Evolutionary conservation across 257 asterid species (phyloP).

Genomic region (Przewalskia tangutica): DNA sequence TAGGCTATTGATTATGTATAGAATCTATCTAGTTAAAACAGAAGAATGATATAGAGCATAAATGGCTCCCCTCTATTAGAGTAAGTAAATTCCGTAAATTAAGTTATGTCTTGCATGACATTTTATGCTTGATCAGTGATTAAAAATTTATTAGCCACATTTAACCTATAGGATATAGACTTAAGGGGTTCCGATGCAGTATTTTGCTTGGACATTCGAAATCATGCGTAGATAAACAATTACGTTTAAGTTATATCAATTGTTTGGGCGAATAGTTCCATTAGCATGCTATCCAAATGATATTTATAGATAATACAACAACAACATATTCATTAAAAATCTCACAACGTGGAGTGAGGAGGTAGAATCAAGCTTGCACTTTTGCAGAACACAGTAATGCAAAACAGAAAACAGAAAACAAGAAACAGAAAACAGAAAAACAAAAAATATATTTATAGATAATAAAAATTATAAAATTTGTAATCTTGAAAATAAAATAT

Average conservation of each 20-base stretch:
- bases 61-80: conserved; percentile 1
- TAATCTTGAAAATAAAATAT: no score
- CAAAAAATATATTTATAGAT: no score
- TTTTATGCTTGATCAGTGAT: neutral
- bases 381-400: no score
- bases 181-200: neutral
- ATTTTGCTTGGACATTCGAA: neutral
- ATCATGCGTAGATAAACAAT: neutral
- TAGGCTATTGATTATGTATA: neutral
- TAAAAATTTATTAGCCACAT: neutral
- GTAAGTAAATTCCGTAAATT: neutral
- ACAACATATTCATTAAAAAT: no score
- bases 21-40: conserved; percentile 9
- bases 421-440: no score
- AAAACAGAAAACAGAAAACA: no score
- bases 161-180: neutral
- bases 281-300: no score
- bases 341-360: no score
- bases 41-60: conserved; percentile 8
- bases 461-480: no score
- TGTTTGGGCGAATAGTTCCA: no score
- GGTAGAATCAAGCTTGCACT: no score
- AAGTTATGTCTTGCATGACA: neutral
- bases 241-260: neutral
- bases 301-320: no score